phyloP scores from a whole-genome alignment of 768 basidiomycete species.

The Panellus pusillus region DNA sequence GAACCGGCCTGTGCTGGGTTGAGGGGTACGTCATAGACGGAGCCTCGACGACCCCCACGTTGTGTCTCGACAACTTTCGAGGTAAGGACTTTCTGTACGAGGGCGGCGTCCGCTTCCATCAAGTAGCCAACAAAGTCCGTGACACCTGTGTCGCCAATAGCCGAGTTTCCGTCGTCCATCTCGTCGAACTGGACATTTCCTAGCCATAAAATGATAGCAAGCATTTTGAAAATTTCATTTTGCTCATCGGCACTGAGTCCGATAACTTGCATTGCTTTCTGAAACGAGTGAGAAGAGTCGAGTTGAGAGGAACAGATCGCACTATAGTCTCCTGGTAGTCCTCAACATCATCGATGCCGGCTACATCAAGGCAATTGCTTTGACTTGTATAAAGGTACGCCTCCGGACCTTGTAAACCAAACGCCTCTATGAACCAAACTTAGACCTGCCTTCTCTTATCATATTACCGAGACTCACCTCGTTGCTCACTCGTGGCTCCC shows the following conservation, averaged over 20 bases:
- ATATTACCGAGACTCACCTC: constrained; percentile 54
- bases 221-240: constrained; percentile 88
- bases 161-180: constrained; percentile 86
- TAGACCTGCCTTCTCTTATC: not conserved
- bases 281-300: constrained; percentile 5
- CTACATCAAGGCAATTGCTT: constrained; percentile 90
- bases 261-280: constrained; percentile 94
- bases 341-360: constrained; percentile 83
- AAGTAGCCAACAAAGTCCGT: constrained; percentile 94
- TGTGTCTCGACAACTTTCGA: constrained; percentile 89
- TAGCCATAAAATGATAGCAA: constrained; percentile 91
- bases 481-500: constrained; percentile 84
- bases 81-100: constrained; percentile 86
- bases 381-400: constrained; percentile 91
- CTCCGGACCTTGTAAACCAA: constrained; percentile 94
- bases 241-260: constrained; percentile 87
- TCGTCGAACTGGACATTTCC: constrained; percentile 93
- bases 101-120: constrained; percentile 79
- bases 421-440: constrained; percentile 62
- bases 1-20: constrained; percentile 90
- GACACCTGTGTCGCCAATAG: constrained; percentile 79
- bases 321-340: constrained; percentile 92
- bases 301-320: constrained; percentile 28
- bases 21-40: constrained; percentile 94
- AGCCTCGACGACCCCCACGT: constrained; percentile 88